Percentiles rank a stretch among this genome's conserved stretches.
phyloP scores from a whole-genome alignment of 1,284 basidiomycete genomes.

The Peniophora sp. region DNA sequence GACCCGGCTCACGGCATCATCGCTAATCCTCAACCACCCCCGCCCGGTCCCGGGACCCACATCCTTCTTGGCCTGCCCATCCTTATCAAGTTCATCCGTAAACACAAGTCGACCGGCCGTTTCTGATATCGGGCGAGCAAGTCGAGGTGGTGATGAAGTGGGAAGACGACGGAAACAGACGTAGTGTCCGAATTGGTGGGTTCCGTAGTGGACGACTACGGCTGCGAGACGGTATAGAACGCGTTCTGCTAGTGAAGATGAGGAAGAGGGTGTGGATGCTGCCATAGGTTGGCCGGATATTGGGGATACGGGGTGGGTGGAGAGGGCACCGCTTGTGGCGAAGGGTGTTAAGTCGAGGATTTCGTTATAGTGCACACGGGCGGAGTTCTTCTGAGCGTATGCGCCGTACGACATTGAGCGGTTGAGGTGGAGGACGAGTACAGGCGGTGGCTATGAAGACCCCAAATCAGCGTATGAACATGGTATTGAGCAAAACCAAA shows the following conservation, averaged over 20 bases:
- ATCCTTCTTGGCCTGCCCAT: constrained; percentile 19
- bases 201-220: constrained; percentile 85
- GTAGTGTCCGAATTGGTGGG: constrained; percentile 88
- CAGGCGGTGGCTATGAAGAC: constrained; percentile 59
- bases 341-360: constrained; percentile 81
- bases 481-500: constrained; percentile 4
- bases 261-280: constrained; percentile 27
- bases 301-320: constrained; percentile 53
- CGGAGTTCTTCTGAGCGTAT: constrained; percentile 75
- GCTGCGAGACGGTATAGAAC: constrained; percentile 75
- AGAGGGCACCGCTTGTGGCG: constrained; percentile 71
- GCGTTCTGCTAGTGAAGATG: constrained; percentile 26
- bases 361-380: constrained; percentile 77
- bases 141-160: constrained; percentile 14
- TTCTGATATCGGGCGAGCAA: background rate
- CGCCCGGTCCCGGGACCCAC: constrained; percentile 26
- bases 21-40: constrained; percentile 83
- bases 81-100: constrained; percentile 32
- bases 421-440: constrained; percentile 82
- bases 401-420: constrained; percentile 75
- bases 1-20: constrained; percentile 75
- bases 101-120: constrained; percentile 23
- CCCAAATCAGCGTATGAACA: background rate
- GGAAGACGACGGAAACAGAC: constrained; percentile 85
- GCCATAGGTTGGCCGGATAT: constrained; percentile 48